These are phyloP conservation scores for Tetrapisispora iriomotensis DNA, from an alignment of 805 yeast genomes.

Conservation along the genomic window DNA sequence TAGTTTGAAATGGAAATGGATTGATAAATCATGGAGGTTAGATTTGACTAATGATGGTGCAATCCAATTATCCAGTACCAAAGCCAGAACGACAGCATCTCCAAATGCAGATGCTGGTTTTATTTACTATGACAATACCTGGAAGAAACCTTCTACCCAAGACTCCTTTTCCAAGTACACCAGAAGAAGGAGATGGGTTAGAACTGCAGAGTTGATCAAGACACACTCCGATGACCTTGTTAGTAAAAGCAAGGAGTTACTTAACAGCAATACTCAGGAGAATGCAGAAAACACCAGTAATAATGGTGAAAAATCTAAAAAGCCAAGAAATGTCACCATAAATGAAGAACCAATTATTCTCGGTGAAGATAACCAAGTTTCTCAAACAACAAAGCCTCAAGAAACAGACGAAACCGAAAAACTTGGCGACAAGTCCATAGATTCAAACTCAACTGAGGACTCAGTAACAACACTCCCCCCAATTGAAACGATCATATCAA, in stretches of 20 bases:
- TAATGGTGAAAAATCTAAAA: background rate
- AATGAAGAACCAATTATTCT: slow-evolving; percentile 4
- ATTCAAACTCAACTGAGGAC: no score
- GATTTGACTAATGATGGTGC: slow-evolving; percentile 87
- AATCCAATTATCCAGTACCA: slow-evolving; percentile 55
- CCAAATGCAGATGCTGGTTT: slow-evolving; percentile 79
- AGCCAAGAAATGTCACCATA: slow-evolving; percentile 3
- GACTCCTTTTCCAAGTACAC: slow-evolving; percentile 87
- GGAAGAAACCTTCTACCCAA: slow-evolving; percentile 86
- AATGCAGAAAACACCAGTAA: no score
- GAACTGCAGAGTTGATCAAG: slow-evolving; percentile 76
- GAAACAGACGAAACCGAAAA: background rate
- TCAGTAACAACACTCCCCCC: no score
- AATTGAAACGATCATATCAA: no score
- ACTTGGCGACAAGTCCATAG: no score
- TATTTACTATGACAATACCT: slow-evolving; percentile 82
- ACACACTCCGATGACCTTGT: slow-evolving; percentile 6
- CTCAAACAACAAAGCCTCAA: background rate
- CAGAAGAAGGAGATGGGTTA: slow-evolving; percentile 89
- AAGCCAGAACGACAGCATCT: slow-evolving; percentile 45
- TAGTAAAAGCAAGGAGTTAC: background rate
- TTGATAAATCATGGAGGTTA: slow-evolving; percentile 83
- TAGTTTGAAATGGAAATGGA: slow-evolving; percentile 85
- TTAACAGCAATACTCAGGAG: background rate
- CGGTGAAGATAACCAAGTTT: background rate